A percentile compares a stretch with the other conserved stretches of the same genome.
These are phyloP conservation scores for Actinomucor elegans DNA, from an alignment of 371 early-diverging fungal genomes.

Conservation along the genomic window DNA sequence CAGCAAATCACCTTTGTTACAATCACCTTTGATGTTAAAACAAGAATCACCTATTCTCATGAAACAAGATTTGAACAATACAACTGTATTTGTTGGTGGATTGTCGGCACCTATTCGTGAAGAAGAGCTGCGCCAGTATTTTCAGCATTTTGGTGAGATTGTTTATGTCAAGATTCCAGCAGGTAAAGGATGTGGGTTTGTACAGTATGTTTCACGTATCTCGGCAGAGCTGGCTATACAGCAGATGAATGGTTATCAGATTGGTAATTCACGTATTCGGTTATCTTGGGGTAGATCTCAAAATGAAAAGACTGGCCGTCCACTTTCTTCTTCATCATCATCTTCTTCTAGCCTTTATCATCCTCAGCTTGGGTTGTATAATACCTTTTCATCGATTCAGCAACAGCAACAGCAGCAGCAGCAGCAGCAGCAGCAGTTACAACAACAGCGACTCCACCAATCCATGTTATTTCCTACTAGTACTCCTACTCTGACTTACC, in stretches of 20 bases:
- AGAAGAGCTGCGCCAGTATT: constrained; percentile 77
- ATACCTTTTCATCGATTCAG: not conserved
- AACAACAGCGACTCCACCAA: not conserved
- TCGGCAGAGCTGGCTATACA: constrained; percentile 86
- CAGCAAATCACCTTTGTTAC: constrained; percentile 13
- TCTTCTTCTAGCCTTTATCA: not conserved
- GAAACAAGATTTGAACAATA: constrained; percentile 67
- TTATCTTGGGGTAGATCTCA: constrained; percentile 83
- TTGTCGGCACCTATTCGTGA: constrained; percentile 75
- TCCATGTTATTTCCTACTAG: too few relatives aligned
- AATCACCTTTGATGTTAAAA: constrained; percentile 4
- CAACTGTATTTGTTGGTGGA: constrained; percentile 94
- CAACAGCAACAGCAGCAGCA: not conserved
- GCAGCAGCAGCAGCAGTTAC: not conserved
- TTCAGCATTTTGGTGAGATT: constrained; percentile 88
- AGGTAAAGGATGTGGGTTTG: constrained; percentile 94
- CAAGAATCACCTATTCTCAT: too few relatives aligned
- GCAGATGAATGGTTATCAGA: constrained; percentile 81
- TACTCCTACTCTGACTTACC: too few relatives aligned
- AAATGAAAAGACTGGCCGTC: not conserved
- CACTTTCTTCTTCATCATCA: not conserved
- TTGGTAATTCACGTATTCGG: constrained; percentile 81
- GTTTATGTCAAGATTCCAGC: constrained; percentile 89
- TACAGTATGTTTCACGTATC: constrained; percentile 77
- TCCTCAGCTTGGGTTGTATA: not conserved